Base-by-base conservation (phyloP, 2,329 filamentous ascomycete species). In the Periglandula ipomoeae region DNA sequence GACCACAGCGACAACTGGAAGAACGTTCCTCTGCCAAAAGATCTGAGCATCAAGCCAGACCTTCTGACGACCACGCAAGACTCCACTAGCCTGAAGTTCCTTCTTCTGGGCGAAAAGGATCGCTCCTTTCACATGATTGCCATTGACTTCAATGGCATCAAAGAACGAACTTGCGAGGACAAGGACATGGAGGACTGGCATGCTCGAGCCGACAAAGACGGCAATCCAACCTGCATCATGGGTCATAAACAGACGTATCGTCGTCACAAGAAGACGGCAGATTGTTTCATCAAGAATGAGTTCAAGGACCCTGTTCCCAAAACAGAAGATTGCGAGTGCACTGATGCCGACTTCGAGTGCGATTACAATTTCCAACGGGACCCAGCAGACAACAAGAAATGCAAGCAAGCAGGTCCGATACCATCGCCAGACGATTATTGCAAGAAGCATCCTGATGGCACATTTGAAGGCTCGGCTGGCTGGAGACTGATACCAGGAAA, bases 401-500 rank as follows among this genome's bases (percentile, higher is more conserved):
- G 93, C 62, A 73, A 81, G 22, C 75, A 78, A 7, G 78, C 74
- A 23, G 82, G 79, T 0, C 71, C 78, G 3, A 65, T 95, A 39
- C 64, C 73, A 2, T 71, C 81, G 2, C 89, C 90, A 0, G 76
- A 86, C 42, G 87, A 81, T 7, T 76, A 79, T 24, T 98, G 93
- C 66, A 80, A 85, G 60, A 64, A 71, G 2, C 71, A 70, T 32
- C 72, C 78, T 3, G 78, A 83, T 8, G 84, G 85, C 50, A 89
- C 73, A 2, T 98, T 89, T 68, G 82, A 77, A 66, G 93, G 89
- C 11, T 86, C 85, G 3, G 95, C 90, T 26, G 93, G 93, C 23
- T 98, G 89, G 79, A 83, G 91, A 51, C 76, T 91, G 56, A 97
- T 98, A 52, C 91, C 93, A 0, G 87, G 87, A 23, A 85, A 91